phyloP scores from a whole-genome alignment of 495 filamentous ascomycete species.

The Daldinia concentrica region DNA sequence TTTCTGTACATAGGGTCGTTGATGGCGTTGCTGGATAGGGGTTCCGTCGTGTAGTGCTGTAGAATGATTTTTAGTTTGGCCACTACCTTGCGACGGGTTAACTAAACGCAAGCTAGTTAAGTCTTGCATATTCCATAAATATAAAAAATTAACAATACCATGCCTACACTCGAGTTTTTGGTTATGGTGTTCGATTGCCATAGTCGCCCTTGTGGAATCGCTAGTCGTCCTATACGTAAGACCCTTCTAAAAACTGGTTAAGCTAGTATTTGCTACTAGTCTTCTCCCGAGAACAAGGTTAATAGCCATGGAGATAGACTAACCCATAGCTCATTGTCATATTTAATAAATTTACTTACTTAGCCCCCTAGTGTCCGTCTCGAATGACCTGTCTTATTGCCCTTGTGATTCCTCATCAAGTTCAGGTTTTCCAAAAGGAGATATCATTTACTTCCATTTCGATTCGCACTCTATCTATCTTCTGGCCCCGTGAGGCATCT shows the following conservation, averaged over 20 bases:
- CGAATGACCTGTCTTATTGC: not conserved
- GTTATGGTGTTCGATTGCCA: not conserved
- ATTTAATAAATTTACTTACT: not conserved
- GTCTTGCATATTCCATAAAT: not conserved
- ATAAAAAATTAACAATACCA: not conserved
- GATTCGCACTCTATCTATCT: not conserved
- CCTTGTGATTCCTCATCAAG: not conserved
- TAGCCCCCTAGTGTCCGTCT: not conserved
- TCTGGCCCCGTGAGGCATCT: not conserved
- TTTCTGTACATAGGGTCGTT: not conserved
- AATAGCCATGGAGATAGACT: too few species aligned
- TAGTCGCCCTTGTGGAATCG: not conserved
- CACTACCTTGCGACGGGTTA: not conserved
- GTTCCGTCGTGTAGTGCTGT: not conserved
- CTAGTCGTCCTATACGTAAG: not conserved
- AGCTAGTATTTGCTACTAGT: not conserved
- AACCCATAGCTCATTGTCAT: too few species aligned
- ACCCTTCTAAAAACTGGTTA: not conserved
- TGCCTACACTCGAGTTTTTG: too few species aligned
- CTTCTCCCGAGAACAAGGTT: not conserved
- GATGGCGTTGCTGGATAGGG: constrained; percentile 1
- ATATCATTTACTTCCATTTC: not conserved
- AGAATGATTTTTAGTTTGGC: not conserved
- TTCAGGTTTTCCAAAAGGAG: not conserved
- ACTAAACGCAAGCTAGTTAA: not conserved